phyloP scores from a whole-genome alignment of 257 asterid genomes.

The Oldenlandia corymbosa region DNA sequence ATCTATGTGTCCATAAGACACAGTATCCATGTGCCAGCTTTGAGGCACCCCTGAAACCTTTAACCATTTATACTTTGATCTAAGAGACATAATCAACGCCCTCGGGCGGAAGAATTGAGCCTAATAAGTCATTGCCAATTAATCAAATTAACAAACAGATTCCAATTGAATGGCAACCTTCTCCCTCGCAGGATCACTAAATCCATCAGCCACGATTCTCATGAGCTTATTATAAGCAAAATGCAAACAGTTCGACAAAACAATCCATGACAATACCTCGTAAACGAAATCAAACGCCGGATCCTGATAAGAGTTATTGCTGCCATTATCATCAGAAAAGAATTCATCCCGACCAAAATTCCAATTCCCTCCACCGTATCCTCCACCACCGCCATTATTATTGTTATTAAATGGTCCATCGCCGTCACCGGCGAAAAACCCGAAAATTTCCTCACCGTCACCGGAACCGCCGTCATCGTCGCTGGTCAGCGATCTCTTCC shows the following conservation, averaged over 20 bases:
- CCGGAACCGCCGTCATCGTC: conserved; percentile 31
- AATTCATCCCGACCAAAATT: conserved; percentile 61
- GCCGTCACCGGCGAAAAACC: conserved; percentile 35
- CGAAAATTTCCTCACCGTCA: conserved; percentile 26
- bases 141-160: conserved; percentile 48
- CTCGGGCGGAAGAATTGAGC: not conserved
- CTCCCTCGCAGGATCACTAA: conserved; percentile 42
- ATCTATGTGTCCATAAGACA: conserved; percentile 14
- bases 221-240: conserved; percentile 65
- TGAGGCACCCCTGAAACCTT: too few relatives aligned
- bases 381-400: conserved; percentile 46
- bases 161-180: conserved; percentile 51
- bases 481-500: conserved; percentile 31
- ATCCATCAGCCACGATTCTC: conserved; percentile 47
- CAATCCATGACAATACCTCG: conserved; percentile 72
- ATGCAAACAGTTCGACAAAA: conserved; percentile 79
- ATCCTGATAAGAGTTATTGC: conserved; percentile 44
- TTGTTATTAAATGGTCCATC: conserved; percentile 43
- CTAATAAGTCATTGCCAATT: conserved; percentile 7
- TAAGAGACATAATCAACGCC: not conserved
- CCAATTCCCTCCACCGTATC: conserved; percentile 72
- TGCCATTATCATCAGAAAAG: conserved; percentile 19
- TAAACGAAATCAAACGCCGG: conserved; percentile 92
- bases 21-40: not conserved
- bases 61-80: not conserved